Evolutionary conservation across 192 early-diverging fungal species (phyloP).

Genomic region (Entomortierella parvispora): DNA sequence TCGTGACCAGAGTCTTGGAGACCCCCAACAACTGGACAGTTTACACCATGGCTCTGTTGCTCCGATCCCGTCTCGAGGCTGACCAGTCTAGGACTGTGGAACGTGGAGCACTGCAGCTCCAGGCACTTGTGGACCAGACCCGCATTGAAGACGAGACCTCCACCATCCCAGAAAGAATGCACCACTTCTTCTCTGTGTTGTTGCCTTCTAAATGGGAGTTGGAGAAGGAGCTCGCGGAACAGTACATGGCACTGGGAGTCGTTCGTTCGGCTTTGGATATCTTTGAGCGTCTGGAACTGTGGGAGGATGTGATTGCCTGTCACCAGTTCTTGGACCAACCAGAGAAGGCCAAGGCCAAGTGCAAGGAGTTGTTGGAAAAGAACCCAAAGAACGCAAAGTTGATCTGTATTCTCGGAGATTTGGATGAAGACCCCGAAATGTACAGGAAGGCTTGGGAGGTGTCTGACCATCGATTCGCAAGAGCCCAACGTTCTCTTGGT

Average conservation of each 20-base stretch:
- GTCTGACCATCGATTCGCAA: slow-evolving; percentile 81
- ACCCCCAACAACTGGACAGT: slow-evolving; percentile 98
- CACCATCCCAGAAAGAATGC: slow-evolving; percentile 78
- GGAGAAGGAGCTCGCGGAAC: slow-evolving; percentile 90
- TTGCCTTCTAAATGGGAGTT: slow-evolving; percentile 96
- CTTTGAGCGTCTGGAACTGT: slow-evolving; percentile 92
- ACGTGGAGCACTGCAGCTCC: slow-evolving; percentile 89
- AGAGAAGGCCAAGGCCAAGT: slow-evolving; percentile 87
- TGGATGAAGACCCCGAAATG: slow-evolving; percentile 77
- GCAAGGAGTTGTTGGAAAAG: slow-evolving; percentile 68
- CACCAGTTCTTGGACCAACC: slow-evolving; percentile 86
- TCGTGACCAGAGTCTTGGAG: slow-evolving; percentile 88
- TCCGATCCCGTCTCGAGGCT: slow-evolving; percentile 91
- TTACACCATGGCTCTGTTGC: slow-evolving; percentile 93
- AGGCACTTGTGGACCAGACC: slow-evolving; percentile 97
- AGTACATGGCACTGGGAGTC: slow-evolving; percentile 88
- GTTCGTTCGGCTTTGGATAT: slow-evolving; percentile 93
- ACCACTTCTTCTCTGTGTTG: slow-evolving; percentile 79
- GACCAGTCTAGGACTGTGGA: slow-evolving; percentile 89
- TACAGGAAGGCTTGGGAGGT: slow-evolving; percentile 93
- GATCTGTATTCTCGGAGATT: slow-evolving; percentile 91
- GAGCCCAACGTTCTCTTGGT: slow-evolving; percentile 96
- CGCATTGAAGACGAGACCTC: slow-evolving; percentile 70
- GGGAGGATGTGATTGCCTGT: slow-evolving; percentile 94
- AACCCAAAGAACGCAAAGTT: slow-evolving; percentile 84